Conservation (phyloP, 1,284 basidiomycete species). For the Leccinum pachyderme region DNA sequence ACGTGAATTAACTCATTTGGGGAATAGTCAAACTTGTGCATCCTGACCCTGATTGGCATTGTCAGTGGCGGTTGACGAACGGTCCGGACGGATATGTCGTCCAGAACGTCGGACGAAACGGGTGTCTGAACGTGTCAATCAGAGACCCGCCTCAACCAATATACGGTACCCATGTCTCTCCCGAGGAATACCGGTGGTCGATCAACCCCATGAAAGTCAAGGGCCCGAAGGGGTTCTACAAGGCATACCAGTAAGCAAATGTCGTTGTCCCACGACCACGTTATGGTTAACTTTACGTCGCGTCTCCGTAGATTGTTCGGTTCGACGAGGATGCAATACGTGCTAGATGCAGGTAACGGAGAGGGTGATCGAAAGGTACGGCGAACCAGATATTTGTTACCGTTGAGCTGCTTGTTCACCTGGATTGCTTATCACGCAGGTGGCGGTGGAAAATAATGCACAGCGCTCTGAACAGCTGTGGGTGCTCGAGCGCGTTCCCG, state of each 20-base stretch:
- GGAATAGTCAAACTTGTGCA: neutral
- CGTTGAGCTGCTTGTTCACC: neutral
- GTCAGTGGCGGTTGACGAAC: conserved; percentile 10
- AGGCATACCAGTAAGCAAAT: conserved; percentile 2
- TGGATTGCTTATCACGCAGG: neutral
- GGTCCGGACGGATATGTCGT: conserved; percentile 2
- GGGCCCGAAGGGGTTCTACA: neutral
- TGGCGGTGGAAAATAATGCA: neutral
- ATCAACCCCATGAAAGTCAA: conserved; percentile 5
- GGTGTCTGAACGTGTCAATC: neutral
- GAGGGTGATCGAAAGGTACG: conserved; percentile 1
- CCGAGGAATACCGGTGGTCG: neutral
- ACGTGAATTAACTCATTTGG: neutral
- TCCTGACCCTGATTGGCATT: neutral
- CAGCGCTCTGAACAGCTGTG: neutral
- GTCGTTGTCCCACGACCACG: neutral
- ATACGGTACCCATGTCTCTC: neutral
- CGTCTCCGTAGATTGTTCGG: neutral
- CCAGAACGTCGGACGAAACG: neutral
- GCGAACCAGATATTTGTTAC: neutral
- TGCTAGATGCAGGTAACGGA: conserved; percentile 1
- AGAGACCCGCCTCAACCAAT: neutral
- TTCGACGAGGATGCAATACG: neutral
- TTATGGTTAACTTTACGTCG: neutral
- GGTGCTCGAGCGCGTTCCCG: neutral